phyloP scores from a whole-genome alignment of 805 yeast species.

The Candida caryicola region DNA sequence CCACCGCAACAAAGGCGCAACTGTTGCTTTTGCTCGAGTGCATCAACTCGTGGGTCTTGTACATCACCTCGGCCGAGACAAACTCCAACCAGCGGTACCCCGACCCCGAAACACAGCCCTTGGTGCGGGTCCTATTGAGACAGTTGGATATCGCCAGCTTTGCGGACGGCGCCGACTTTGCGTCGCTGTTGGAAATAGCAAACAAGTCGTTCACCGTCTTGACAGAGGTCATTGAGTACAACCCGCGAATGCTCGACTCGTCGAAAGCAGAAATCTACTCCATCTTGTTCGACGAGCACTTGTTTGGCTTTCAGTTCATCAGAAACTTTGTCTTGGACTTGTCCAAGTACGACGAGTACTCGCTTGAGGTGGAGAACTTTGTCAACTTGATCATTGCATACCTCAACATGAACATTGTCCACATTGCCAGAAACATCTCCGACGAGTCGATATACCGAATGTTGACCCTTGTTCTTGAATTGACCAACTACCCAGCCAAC shows the following conservation, averaged over 20 bases:
- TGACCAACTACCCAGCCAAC: constrained; percentile 55
- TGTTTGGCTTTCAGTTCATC: constrained; percentile 46
- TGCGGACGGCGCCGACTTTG: background rate
- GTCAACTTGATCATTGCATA: constrained; percentile 45
- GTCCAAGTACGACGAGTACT: constrained; percentile 25
- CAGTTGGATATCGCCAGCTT: constrained; percentile 2
- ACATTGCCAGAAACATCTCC: constrained; percentile 39
- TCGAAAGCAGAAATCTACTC: constrained; percentile 27
- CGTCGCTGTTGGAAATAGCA: constrained; percentile 11
- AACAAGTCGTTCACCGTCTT: constrained; percentile 28
- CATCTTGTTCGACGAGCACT: constrained; percentile 37
- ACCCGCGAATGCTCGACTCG: constrained; percentile 38
- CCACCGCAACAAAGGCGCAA: constrained; percentile 4
- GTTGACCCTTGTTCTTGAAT: constrained; percentile 46
- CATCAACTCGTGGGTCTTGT: constrained; percentile 36
- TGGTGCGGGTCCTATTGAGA: constrained; percentile 15
- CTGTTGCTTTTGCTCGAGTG: constrained; percentile 22
- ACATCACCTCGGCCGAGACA: constrained; percentile 35
- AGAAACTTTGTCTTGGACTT: constrained; percentile 26
- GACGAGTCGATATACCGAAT: constrained; percentile 36
- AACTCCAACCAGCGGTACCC: constrained; percentile 32
- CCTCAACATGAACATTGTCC: constrained; percentile 45
- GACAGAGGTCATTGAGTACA: constrained; percentile 46
- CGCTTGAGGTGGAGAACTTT: constrained; percentile 40
- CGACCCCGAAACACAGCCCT: constrained; percentile 19